phyloP scores from a whole-genome alignment of 495 filamentous ascomycete genomes.

The Tuber microsphaerosporum region DNA sequence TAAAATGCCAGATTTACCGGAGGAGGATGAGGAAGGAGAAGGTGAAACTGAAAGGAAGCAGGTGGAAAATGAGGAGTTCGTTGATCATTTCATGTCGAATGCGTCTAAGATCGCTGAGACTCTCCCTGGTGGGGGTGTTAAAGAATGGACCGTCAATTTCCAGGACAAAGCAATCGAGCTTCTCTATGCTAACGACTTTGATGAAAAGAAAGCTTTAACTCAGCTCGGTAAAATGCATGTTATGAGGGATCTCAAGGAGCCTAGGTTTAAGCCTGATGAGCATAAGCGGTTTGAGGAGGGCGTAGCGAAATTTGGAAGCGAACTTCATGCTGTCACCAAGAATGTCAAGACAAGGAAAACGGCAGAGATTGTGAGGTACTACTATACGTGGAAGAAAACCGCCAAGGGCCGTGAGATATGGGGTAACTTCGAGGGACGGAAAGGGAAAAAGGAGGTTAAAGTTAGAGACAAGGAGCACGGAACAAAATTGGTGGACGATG shows the following conservation, averaged over 20 bases:
- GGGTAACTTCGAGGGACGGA: slow-evolving; percentile 77
- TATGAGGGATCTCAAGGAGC: slow-evolving; percentile 75
- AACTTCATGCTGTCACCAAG: slow-evolving; percentile 72
- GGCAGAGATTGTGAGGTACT: slow-evolving; percentile 77
- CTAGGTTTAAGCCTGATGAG: slow-evolving; percentile 69
- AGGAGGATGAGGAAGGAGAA: slow-evolving; percentile 21
- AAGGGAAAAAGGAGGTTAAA: slow-evolving; percentile 76
- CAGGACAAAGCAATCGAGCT: slow-evolving; percentile 75
- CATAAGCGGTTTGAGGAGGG: slow-evolving; percentile 86
- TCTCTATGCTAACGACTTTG: slow-evolving; percentile 63
- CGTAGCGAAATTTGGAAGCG: slow-evolving; percentile 83
- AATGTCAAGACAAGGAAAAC: slow-evolving; percentile 75
- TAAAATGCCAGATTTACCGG: slow-evolving; percentile 47
- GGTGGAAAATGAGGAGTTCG: slow-evolving; percentile 15
- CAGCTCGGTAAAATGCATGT: slow-evolving; percentile 59
- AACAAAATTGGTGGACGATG: slow-evolving; percentile 76
- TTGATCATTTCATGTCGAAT: slow-evolving; percentile 32
- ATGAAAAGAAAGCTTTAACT: slow-evolving; percentile 64
- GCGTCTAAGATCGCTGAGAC: slow-evolving; percentile 15
- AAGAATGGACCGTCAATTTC: slow-evolving; percentile 52
- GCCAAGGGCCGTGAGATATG: slow-evolving; percentile 76
- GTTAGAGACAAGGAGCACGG: slow-evolving; percentile 56
- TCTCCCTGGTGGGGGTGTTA: slow-evolving; percentile 45
- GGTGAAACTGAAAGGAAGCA: slow-evolving; percentile 12
- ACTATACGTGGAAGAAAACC: slow-evolving; percentile 98